Conservation (phyloP, 2,329 filamentous ascomycete genomes). For the Hypoxylon sp. region DNA sequence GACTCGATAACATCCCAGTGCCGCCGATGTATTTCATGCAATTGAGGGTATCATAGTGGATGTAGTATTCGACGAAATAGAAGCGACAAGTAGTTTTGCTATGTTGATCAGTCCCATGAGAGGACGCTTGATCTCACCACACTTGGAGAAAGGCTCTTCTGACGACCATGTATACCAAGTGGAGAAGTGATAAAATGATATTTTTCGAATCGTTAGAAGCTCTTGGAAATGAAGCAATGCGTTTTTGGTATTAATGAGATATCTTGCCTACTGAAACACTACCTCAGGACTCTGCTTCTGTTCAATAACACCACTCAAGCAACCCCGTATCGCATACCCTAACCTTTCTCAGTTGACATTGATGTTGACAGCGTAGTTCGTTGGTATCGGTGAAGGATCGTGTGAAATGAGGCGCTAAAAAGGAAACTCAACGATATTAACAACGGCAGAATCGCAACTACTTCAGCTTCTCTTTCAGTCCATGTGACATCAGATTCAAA, state of each 20-base stretch:
- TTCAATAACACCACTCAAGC: background rate
- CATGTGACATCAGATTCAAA: background rate
- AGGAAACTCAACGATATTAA: conserved; percentile 1
- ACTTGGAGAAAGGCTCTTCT: background rate
- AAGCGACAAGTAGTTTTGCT: too few species aligned
- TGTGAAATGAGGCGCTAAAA: background rate
- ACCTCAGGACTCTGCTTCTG: background rate
- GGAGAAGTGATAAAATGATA: background rate
- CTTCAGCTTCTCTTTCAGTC: background rate
- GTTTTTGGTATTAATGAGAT: background rate
- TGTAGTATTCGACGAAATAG: too few species aligned
- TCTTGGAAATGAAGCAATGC: background rate
- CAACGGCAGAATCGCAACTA: background rate
- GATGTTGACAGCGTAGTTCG: background rate
- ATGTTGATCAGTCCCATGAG: too few species aligned
- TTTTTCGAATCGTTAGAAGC: background rate
- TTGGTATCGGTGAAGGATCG: background rate
- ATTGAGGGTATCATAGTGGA: too few species aligned
- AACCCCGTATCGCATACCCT: background rate
- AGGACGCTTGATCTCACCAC: too few species aligned
- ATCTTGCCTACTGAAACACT: background rate
- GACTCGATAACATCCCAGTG: background rate
- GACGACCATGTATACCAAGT: background rate
- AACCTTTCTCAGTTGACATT: background rate
- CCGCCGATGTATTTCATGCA: background rate